Evolutionary conservation across 768 basidiomycete genomes (phyloP).

Genomic region (Postia placenta): DNA sequence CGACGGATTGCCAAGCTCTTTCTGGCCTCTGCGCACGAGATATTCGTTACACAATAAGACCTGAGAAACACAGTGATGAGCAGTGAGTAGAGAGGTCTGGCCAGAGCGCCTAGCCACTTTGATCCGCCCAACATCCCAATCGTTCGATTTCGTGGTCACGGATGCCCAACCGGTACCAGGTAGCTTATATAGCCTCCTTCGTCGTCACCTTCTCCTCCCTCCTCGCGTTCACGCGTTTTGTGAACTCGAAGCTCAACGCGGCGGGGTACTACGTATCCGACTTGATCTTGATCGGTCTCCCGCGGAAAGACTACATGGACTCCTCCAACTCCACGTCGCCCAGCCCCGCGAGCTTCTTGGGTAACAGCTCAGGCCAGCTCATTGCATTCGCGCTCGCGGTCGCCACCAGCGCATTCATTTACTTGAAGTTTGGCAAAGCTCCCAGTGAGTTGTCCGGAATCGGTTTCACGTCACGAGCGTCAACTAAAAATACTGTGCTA

Average conservation of each 20-base stretch:
- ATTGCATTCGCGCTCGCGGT: conserved; percentile 48
- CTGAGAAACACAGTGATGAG: too few species aligned
- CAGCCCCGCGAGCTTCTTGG: conserved; percentile 20
- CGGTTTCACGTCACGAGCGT: too few species aligned
- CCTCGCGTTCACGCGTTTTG: conserved; percentile 34
- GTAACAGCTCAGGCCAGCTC: conserved; percentile 36
- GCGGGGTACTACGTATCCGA: conserved; percentile 53
- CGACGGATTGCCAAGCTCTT: too few species aligned
- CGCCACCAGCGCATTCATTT: conserved; percentile 44
- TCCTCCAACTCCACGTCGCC: not conserved
- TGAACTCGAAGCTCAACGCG: conserved; percentile 38
- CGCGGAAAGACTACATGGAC: conserved; percentile 3
- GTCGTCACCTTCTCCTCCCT: conserved; percentile 41
- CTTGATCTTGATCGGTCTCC: conserved; percentile 60
- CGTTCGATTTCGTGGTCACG: too few species aligned
- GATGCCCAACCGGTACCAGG: conserved; percentile 56
- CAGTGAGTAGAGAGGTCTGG: too few species aligned
- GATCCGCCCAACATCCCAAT: too few species aligned
- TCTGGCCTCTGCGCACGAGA: too few species aligned
- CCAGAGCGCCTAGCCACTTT: too few species aligned
- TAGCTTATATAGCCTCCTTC: conserved; percentile 51
- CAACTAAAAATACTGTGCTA: conserved; percentile 22
- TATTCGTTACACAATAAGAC: too few species aligned
- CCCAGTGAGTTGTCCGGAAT: conserved; percentile 6
- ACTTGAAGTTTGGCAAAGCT: conserved; percentile 36